These are phyloP conservation scores for Candida germanica DNA, from an alignment of 805 yeast genomes.

Conservation along the genomic window DNA sequence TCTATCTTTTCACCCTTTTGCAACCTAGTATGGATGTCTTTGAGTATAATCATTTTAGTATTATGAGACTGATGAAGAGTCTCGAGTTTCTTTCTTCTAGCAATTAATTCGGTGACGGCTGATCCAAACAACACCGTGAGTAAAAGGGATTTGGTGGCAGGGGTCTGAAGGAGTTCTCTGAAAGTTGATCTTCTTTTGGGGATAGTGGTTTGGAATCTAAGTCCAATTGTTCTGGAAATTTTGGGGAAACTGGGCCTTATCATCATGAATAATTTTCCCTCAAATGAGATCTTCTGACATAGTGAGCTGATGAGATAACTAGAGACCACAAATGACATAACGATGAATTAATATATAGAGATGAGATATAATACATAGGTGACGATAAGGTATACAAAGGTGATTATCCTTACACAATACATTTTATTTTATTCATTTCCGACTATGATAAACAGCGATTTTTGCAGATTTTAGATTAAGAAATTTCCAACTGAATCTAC, in stretches of 20 bases:
- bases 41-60: slow-evolving; percentile 30
- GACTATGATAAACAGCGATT: too few species aligned
- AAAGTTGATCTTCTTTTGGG: slow-evolving; percentile 18
- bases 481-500: too few species aligned
- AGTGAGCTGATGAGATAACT: too few species aligned
- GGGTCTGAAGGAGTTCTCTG: slow-evolving; percentile 28
- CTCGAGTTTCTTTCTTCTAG: slow-evolving; percentile 43
- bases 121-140: slow-evolving; percentile 41
- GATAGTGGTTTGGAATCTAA: slow-evolving; percentile 6
- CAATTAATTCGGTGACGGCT: slow-evolving; percentile 46
- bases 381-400: too few species aligned
- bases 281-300: too few species aligned
- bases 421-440: too few species aligned
- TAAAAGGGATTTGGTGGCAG: slow-evolving; percentile 36
- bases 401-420: too few species aligned
- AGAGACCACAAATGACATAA: too few species aligned
- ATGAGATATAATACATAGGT: too few species aligned
- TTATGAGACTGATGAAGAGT: slow-evolving; percentile 37
- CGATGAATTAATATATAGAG: too few species aligned
- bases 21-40: slow-evolving; percentile 29
- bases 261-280: too few species aligned
- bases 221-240: neutral
- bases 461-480: too few species aligned
- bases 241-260: neutral
- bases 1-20: slow-evolving; percentile 37